Evolutionary conservation across 1,284 basidiomycete genomes (phyloP), one percentile per base, ranked within the genome.

Genomic region (Trichosporon sp.): DNA sequence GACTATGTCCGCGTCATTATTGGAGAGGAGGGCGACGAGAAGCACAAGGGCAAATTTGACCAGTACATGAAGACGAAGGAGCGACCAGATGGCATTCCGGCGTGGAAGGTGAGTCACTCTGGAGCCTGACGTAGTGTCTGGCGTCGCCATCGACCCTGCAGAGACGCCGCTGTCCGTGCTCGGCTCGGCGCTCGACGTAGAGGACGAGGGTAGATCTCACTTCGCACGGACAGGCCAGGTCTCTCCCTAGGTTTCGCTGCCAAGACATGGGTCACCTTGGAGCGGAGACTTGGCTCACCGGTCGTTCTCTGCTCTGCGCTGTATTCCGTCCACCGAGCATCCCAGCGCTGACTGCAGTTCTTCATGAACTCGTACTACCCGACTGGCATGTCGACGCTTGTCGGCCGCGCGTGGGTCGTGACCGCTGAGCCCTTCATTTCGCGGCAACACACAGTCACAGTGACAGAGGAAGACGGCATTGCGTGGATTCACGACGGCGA

Each of bases 51-150:
- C 13, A 33, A 34, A 33, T 61, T 60, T 19, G 44, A 44, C 3
- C 40, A 59, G 40, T 63, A 63, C 23, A 29, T 56, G 34, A 73
- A 73, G 58, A 65, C 59, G 3, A 29, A n/a, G 1, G 23, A 66
- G 5, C 56, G 62, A 5, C 59, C 33, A 3, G 60, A 66, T 36
- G 71, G 71, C 21, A 65, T 72, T 33, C 71, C 71, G 0, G 71
- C 71, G 0, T 72, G 71, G 71, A 71, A 72, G 68, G 71, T 71
- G 63, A 36, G 69, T 63, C 21, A 16, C 14, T n/a, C 16, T 25
- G n/a, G n/a, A n/a, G n/a, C n/a, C n/a, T n/a, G n/a, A n/a, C n/a
- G n/a, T n/a, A n/a, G n/a, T n/a, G n/a, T n/a, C n/a, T n/a, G n/a
- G n/a, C n/a, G n/a, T n/a, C n/a, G n/a, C n/a, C n/a, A n/a, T n/a